A percentile compares a stretch with the other conserved stretches of the same genome.
phyloP scores from a whole-genome alignment of 2,329 filamentous ascomycete species.

The Alternaria conjuncta region DNA sequence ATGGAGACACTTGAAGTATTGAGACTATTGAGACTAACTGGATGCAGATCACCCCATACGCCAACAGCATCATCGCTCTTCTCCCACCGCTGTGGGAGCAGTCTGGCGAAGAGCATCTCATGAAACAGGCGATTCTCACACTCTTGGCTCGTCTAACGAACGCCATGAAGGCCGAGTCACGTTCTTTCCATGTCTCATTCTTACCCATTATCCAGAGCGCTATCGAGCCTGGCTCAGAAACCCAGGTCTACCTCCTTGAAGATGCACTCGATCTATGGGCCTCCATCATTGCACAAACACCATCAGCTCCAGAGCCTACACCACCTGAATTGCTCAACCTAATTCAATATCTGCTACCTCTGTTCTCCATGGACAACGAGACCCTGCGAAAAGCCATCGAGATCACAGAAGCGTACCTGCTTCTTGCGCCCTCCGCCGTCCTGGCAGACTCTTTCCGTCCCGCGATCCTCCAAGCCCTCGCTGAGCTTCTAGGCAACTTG shows the following conservation, averaged over 20 bases:
- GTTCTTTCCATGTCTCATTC: constrained; percentile 79
- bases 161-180: constrained; percentile 79
- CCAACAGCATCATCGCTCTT: constrained; percentile 80
- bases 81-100: constrained; percentile 85
- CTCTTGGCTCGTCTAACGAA: constrained; percentile 85
- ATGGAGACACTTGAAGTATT: rapidly evolving
- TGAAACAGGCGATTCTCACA: constrained; percentile 91
- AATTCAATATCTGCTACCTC: constrained; percentile 53
- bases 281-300: constrained; percentile 71
- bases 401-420: constrained; percentile 57
- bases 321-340: constrained; percentile 53
- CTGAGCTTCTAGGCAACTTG: constrained; percentile 54
- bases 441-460: constrained; percentile 52
- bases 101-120: constrained; percentile 84
- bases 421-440: constrained; percentile 56
- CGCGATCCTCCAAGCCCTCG: constrained; percentile 48
- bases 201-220: constrained; percentile 83
- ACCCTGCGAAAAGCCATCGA: constrained; percentile 56
- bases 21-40: constrained; percentile 11
- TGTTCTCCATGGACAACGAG: constrained; percentile 58
- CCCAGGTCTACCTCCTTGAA: constrained; percentile 78
- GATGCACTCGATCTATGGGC: constrained; percentile 92
- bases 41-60: constrained; percentile 64
- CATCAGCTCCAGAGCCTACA: constrained; percentile 50
- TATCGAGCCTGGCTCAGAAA: constrained; percentile 72